phyloP scores from a whole-genome alignment of 148 eudicot genomes.

The Fallopia convolvulus region DNA sequence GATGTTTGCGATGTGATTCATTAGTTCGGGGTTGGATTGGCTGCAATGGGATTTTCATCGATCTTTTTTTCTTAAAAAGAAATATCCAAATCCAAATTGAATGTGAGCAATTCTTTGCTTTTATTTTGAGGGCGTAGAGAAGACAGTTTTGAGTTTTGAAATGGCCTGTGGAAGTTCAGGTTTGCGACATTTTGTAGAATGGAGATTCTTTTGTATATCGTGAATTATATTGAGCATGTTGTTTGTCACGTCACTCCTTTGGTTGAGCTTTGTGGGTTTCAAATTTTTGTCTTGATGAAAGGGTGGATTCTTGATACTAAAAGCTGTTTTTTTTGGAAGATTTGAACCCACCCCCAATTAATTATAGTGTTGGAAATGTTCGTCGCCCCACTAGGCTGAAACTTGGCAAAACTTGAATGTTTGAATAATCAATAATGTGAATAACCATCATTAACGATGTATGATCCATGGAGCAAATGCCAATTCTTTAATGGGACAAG shows the following conservation, averaged over 20 bases:
- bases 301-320: not conserved
- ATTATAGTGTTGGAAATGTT: too few species aligned
- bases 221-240: not conserved
- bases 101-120: not conserved
- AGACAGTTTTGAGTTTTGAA: constrained; percentile 6
- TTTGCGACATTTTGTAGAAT: not conserved
- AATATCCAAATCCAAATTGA: not conserved
- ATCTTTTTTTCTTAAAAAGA: not conserved
- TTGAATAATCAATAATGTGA: too few species aligned
- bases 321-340: too few species aligned
- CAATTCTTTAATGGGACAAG: too few species aligned
- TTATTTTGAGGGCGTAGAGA: not conserved
- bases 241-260: not conserved
- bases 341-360: too few species aligned
- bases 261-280: not conserved
- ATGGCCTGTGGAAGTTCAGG: constrained; percentile 2
- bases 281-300: not conserved
- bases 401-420: too few species aligned
- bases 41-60: not conserved
- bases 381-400: too few species aligned
- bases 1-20: not conserved
- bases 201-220: constrained; percentile 2
- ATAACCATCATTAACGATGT: too few species aligned
- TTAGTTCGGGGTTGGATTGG: constrained; percentile 1
- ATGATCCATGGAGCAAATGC: too few species aligned